These are phyloP conservation scores for Thalia dealbata DNA, from an alignment of 176 grass and related monocot genomes.

Conservation along the genomic window DNA sequence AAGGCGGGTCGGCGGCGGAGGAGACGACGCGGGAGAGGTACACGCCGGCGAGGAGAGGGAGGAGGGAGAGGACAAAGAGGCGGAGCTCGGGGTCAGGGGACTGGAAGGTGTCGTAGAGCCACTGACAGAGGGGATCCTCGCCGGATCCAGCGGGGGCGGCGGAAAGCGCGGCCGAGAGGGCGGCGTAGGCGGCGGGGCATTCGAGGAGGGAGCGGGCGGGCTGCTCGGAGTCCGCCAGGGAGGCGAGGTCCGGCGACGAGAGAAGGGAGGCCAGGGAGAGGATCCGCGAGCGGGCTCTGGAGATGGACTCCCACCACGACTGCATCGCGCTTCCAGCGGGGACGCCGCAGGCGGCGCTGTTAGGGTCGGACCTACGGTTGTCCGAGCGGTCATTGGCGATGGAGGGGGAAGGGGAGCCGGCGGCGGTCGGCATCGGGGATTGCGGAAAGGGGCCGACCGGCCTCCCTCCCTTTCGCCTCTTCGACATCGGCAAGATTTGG, in stretches of 20 bases:
- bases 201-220: slow-evolving; percentile 69
- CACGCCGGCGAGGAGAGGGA: slow-evolving; percentile 78
- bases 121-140: slow-evolving; percentile 74
- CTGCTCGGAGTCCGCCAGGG: slow-evolving; percentile 80
- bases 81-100: slow-evolving; percentile 86
- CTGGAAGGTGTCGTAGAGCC: slow-evolving; percentile 95
- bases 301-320: slow-evolving; percentile 87
- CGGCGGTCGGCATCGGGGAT: slow-evolving; percentile 8
- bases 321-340: slow-evolving; percentile 30
- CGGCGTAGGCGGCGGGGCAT: slow-evolving; percentile 46
- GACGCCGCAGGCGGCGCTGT: slow-evolving; percentile 4
- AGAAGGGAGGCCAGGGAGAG: slow-evolving; percentile 54
- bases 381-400: slow-evolving; percentile 7
- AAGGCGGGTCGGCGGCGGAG: slow-evolving; percentile 2
- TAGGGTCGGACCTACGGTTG: slow-evolving; percentile 11
- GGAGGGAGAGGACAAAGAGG: slow-evolving; percentile 72
- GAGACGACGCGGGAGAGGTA: slow-evolving; percentile 71
- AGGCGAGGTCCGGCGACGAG: slow-evolving; percentile 32
- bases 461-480: not conserved
- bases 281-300: slow-evolving; percentile 74
- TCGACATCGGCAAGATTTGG: not conserved
- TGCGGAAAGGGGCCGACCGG: not conserved
- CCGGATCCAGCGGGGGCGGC: slow-evolving; percentile 53
- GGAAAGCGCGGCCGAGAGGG: slow-evolving; percentile 54
- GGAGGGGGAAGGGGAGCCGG: slow-evolving; percentile 28